These are phyloP conservation scores for Fusarium mexicanum DNA, from an alignment of 2,329 filamentous ascomycete genomes.

Conservation along the genomic window DNA sequence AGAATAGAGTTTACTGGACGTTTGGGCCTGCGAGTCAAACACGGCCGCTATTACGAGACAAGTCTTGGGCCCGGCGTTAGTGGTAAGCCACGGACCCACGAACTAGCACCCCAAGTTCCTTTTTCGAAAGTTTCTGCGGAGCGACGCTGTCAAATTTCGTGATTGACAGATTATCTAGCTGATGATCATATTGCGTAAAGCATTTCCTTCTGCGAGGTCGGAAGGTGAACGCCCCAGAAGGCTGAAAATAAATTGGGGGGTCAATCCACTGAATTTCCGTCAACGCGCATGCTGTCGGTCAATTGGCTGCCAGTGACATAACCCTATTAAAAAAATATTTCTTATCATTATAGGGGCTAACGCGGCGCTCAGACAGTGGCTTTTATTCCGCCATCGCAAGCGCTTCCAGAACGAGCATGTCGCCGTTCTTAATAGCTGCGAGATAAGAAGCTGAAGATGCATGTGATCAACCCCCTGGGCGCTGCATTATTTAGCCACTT, in stretches of 20 bases:
- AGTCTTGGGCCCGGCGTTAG: neutral
- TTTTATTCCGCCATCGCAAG: neutral
- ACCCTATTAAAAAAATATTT: neutral
- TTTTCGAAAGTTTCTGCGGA: neutral
- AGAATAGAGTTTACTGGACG: neutral
- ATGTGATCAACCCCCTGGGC: neutral
- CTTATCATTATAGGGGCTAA: neutral
- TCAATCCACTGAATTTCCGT: neutral
- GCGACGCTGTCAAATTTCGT: neutral
- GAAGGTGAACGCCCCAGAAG: neutral
- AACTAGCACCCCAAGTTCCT: constrained; percentile 10
- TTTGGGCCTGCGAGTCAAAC: neutral
- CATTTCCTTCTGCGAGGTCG: neutral
- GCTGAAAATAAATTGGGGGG: neutral
- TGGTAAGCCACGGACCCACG: neutral
- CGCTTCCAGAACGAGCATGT: neutral
- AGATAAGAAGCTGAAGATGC: neutral
- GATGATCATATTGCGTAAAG: neutral
- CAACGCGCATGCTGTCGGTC: neutral
- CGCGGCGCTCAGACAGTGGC: neutral
- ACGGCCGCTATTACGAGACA: neutral
- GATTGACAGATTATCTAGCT: neutral
- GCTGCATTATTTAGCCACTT: neutral
- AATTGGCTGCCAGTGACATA: neutral
- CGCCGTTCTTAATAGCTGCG: neutral